These are phyloP conservation scores for Botrytis cinerea DNA, from an alignment of 2,329 filamentous ascomycete genomes.

Conservation along the genomic window DNA sequence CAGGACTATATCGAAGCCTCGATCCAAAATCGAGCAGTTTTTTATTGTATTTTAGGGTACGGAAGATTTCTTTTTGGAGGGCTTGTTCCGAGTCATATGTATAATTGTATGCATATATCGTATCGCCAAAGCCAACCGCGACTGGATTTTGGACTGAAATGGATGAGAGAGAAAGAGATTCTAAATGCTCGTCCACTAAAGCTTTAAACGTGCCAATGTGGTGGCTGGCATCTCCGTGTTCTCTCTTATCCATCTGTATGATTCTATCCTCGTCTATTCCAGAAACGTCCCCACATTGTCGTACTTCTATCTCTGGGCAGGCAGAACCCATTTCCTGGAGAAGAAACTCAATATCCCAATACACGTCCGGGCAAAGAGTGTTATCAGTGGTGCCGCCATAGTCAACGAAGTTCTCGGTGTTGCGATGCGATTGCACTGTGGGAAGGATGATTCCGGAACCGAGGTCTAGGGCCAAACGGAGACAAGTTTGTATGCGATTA, in stretches of 20 bases:
- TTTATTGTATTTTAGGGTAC: conserved; percentile 29
- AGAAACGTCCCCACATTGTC: conserved; percentile 29
- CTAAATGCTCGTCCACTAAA: neutral
- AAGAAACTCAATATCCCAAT: conserved; percentile 29
- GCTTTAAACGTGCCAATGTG: conserved; percentile 25
- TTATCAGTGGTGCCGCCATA: conserved; percentile 8
- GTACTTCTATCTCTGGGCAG: conserved; percentile 30
- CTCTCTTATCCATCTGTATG: conserved; percentile 6
- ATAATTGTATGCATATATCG: conserved; percentile 34
- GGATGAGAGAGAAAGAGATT: conserved; percentile 4
- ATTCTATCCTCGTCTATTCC: conserved; percentile 26
- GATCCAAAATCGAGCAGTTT: conserved; percentile 27
- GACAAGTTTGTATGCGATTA: conserved; percentile 34
- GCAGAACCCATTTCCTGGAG: conserved; percentile 15
- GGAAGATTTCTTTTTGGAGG: conserved; percentile 33
- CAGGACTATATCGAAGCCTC: conserved; percentile 25
- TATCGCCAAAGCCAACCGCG: conserved; percentile 31
- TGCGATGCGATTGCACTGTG: conserved; percentile 25
- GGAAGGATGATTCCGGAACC: conserved; percentile 33
- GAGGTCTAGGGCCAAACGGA: conserved; percentile 34
- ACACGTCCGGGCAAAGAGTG: conserved; percentile 27
- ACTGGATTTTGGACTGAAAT: conserved; percentile 27
- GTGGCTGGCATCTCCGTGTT: conserved; percentile 22
- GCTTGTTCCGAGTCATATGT: conserved; percentile 28
- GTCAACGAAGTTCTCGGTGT: conserved; percentile 18